Evolutionary conservation across 176 grass and related monocot genomes (phyloP), one percentile per base, ranked within the genome.

Genomic region (Thalia dealbata): DNA sequence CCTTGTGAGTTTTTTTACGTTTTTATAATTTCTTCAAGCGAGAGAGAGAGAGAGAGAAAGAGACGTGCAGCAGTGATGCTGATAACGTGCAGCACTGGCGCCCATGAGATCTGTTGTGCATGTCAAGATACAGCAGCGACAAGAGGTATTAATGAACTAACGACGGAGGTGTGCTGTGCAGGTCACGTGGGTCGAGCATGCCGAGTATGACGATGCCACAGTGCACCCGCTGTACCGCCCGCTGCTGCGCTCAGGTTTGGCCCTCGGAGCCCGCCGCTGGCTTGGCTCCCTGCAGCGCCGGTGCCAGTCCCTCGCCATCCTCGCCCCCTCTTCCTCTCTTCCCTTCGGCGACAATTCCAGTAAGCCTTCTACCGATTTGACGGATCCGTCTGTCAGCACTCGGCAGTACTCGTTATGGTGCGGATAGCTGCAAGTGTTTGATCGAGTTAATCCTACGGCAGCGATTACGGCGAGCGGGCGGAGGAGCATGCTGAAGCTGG

Each of bases 121-220:
- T 38, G 32, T 38, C 11, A 32, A 11, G 18, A 19, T 43, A n/a
- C 75, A 81, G 60, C 81, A 30, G 70, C 74, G 89, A 74, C 81
- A 50, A 26, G 52, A 44, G 66, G 81, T 67, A 86, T 84, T 84
- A 74, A 84, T 77, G 66, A 41, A 76, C 81, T 99, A 88, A 93
- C 66, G 81, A 61, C 55, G 56, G 81, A 1, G 62, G 28, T 69
- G 70, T 88, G 78, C 68, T 29, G 30, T 28, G 76, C 75, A 99
- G 95, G 87, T 93, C 77, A 99, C 85, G 72, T 99, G 95, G 95
- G 81, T 99, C 64, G 95, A 99, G 52, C 95, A 99, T 81, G 73
- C 85, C 28, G 95, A 93, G 86, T 99, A 93, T 70, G 79, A 86
- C 64, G 95, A 91, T 72, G 76, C 85, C 51, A 77, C 85, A 0